These are phyloP conservation scores for Lentinus tigrinus DNA, from an alignment of 768 basidiomycete genomes.

Conservation along the genomic window DNA sequence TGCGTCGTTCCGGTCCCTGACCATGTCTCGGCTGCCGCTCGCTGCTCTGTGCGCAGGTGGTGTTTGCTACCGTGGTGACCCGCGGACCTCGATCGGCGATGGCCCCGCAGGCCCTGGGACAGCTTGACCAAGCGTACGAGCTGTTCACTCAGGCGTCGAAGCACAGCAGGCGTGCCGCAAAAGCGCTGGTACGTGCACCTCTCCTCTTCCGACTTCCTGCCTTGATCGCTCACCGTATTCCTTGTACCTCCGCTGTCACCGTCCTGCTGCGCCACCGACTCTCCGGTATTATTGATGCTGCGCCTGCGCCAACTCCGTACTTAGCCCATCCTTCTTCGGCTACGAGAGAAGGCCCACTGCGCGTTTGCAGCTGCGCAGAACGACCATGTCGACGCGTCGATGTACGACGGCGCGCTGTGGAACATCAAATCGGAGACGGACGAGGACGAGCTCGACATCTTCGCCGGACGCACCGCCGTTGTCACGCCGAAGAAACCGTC, in stretches of 20 bases:
- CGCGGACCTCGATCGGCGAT: conserved; percentile 68
- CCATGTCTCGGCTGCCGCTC: conserved; percentile 48
- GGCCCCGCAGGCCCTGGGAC: conserved; percentile 63
- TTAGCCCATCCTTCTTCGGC: conserved; percentile 61
- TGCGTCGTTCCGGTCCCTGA: neutral
- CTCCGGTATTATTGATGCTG: neutral
- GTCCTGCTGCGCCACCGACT: neutral
- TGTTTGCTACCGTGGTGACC: conserved; percentile 79
- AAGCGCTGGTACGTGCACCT: conserved; percentile 49
- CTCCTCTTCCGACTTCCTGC: neutral
- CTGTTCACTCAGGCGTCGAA: conserved; percentile 64
- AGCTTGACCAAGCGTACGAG: conserved; percentile 65
- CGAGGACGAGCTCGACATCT: conserved; percentile 68
- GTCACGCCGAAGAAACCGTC: conserved; percentile 46
- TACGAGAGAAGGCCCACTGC: conserved; percentile 66
- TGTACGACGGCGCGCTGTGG: conserved; percentile 45
- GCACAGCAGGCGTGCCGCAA: conserved; percentile 60
- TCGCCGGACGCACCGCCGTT: conserved; percentile 65
- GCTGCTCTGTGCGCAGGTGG: too few relatives aligned
- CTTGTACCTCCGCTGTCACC: too few relatives aligned
- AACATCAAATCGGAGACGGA: conserved; percentile 49
- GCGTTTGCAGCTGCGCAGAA: conserved; percentile 45
- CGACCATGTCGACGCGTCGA: conserved; percentile 29
- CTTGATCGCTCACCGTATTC: conserved; percentile 2
- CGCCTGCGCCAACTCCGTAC: neutral